Evolutionary conservation across 225 moss, liverwort and hornwort genomes (phyloP).

Genomic region (Bryoerythrophyllum caledonicum): DNA sequence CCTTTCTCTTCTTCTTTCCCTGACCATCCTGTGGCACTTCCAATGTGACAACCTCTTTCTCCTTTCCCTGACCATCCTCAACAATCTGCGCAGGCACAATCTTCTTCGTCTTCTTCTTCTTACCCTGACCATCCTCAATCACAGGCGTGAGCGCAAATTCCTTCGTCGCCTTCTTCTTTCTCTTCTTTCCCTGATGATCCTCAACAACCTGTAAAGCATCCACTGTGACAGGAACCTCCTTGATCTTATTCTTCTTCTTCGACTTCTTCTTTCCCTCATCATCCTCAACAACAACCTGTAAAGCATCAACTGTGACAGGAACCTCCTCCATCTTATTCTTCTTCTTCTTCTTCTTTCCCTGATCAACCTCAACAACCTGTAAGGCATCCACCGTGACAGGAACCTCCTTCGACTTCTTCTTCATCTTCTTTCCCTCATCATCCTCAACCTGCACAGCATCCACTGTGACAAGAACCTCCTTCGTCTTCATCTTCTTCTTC

Average conservation of each 20-base stretch:
- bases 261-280: conserved; percentile 16
- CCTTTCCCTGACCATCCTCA: conserved; percentile 6
- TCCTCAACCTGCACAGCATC: neutral
- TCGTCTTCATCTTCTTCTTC: conserved; percentile 8
- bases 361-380: conserved; percentile 4
- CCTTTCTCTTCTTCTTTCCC: neutral
- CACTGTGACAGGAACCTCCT: too few species aligned
- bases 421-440: too few species aligned
- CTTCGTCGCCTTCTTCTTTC: neutral
- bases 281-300: neutral
- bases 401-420: too few species aligned
- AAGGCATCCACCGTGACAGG: neutral
- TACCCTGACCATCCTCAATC: neutral
- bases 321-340: neutral
- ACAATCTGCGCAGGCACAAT: neutral
- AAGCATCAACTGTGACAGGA: too few species aligned
- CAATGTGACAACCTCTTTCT: neutral
- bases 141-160: too few species aligned
- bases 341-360: conserved; percentile 26
- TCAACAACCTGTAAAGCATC: neutral
- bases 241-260: conserved; percentile 11
- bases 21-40: neutral
- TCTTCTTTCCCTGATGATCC: neutral
- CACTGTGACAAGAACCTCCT: neutral
- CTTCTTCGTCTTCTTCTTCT: conserved; percentile 19